Conservation (phyloP, 1,284 basidiomycete species). For the Pseudozyma thailandica region DNA sequence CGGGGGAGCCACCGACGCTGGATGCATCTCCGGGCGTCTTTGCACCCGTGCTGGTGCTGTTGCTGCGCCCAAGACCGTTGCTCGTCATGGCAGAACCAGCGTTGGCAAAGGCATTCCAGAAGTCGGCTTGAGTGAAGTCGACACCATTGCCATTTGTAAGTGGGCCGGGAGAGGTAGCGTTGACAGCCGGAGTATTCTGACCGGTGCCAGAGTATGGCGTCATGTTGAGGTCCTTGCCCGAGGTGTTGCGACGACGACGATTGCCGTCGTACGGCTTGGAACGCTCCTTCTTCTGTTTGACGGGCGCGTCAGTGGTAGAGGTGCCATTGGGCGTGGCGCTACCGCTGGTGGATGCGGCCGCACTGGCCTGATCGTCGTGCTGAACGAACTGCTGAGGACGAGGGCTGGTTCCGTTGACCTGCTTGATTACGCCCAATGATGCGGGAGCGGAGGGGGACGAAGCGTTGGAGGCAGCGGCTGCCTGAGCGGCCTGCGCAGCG, state of each 20-base stretch:
- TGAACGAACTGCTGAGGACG: slow-evolving; percentile 15
- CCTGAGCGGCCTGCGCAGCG: slow-evolving; percentile 66
- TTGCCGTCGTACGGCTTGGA: slow-evolving; percentile 59
- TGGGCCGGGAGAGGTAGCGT: slow-evolving; percentile 24
- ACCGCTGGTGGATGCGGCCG: slow-evolving; percentile 26
- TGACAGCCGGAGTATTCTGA: slow-evolving; percentile 39
- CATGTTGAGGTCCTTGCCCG: slow-evolving; percentile 51
- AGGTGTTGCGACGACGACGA: slow-evolving; percentile 50
- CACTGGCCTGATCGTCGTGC: slow-evolving; percentile 19
- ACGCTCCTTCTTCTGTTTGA: slow-evolving; percentile 43
- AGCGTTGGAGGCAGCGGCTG: slow-evolving; percentile 32
- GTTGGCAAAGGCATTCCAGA: slow-evolving; percentile 52
- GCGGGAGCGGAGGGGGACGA: slow-evolving; percentile 31
- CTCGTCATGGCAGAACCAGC: slow-evolving; percentile 32
- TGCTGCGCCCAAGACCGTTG: slow-evolving; percentile 36
- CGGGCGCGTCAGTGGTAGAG: slow-evolving; percentile 12
- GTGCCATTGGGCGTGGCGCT: slow-evolving; percentile 41
- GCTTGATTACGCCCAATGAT: slow-evolving; percentile 34
- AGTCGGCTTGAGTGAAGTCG: slow-evolving; percentile 44
- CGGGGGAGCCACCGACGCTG: slow-evolving; percentile 36
- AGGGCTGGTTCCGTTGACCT: slow-evolving; percentile 34
- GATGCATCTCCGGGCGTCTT: slow-evolving; percentile 46
- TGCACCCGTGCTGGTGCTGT: slow-evolving; percentile 45
- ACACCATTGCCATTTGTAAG: slow-evolving; percentile 17
- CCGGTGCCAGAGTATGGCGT: slow-evolving; percentile 45